Evolutionary conservation across 2,329 filamentous ascomycete genomes (phyloP).

Genomic region (Arthrobotrys conoides): DNA sequence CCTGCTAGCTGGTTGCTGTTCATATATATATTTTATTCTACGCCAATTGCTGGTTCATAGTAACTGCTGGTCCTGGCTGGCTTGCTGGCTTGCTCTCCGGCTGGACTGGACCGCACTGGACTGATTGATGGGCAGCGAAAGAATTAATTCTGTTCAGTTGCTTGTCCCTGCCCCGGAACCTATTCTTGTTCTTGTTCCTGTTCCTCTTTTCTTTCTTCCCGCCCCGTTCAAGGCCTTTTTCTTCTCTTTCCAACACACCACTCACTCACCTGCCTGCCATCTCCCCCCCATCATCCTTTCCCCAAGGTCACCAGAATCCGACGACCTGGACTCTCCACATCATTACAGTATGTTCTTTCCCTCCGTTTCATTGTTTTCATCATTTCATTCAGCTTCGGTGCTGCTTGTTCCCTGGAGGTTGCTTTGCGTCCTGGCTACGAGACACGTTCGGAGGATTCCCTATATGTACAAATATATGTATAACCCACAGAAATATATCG

Average conservation of each 20-base stretch:
- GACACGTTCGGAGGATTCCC: constrained; percentile 61
- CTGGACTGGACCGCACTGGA: neutral
- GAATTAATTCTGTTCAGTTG: too few relatives aligned
- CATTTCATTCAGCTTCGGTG: constrained; percentile 9
- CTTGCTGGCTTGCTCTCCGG: constrained; percentile 1
- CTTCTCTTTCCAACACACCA: constrained; percentile 22
- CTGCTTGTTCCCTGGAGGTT: neutral
- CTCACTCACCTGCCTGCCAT: constrained; percentile 15
- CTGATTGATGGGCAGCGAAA: too few relatives aligned
- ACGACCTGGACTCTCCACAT: constrained; percentile 39
- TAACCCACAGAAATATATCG: constrained; percentile 49
- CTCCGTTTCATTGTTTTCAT: constrained; percentile 4
- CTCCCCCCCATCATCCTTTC: constrained; percentile 29
- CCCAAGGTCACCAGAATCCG: constrained; percentile 4
- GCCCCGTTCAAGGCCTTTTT: constrained; percentile 1
- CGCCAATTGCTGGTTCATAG: neutral
- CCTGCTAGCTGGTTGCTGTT: neutral
- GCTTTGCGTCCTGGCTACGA: constrained; percentile 30
- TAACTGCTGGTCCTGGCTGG: neutral
- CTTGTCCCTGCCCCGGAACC: too few relatives aligned
- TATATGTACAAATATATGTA: constrained; percentile 53
- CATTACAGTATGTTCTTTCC: constrained; percentile 41
- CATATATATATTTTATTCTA: neutral
- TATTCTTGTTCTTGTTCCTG: neutral
- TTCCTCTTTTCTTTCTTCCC: constrained; percentile 1